Percentiles rank a stretch among this genome's conserved stretches.
These are phyloP conservation scores for Combretum micranthum DNA, from an alignment of 345 rosid genomes.

Conservation along the genomic window DNA sequence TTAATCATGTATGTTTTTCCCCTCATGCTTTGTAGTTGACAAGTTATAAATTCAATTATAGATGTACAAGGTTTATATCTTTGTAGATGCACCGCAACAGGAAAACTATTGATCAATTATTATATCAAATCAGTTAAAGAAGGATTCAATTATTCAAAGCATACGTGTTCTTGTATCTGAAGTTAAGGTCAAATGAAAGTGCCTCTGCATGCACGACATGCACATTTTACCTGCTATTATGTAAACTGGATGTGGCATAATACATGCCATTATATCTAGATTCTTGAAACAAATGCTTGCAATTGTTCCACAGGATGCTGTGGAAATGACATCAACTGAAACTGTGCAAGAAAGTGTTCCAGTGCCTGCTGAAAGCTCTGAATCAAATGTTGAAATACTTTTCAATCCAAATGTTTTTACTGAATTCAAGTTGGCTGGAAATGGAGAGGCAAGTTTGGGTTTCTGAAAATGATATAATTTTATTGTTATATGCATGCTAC, in stretches of 20 bases:
- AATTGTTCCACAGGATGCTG: conserved; percentile 27
- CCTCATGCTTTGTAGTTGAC: no score
- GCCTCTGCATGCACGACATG: background rate
- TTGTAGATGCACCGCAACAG: no score
- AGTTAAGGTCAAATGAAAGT: background rate
- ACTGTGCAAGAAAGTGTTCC: conserved; percentile 25
- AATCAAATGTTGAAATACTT: conserved; percentile 46
- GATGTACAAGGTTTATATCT: no score
- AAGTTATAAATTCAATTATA: no score
- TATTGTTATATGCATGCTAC: conserved; percentile 1
- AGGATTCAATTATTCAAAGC: no score
- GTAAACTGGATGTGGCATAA: background rate
- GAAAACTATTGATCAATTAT: no score
- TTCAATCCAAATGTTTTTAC: conserved; percentile 96
- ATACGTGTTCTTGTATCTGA: background rate
- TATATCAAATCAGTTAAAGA: no score
- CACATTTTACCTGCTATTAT: background rate
- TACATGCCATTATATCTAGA: background rate
- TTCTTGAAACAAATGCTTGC: conserved; percentile 1
- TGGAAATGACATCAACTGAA: conserved; percentile 7
- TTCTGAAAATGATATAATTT: background rate
- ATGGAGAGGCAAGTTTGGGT: conserved; percentile 52
- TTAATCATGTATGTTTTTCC: no score
- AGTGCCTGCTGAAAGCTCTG: conserved; percentile 30
- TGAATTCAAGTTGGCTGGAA: conserved; percentile 82